Conservation (phyloP, 176 grass and related monocot species). For the Tillandsia leiboldiana region DNA sequence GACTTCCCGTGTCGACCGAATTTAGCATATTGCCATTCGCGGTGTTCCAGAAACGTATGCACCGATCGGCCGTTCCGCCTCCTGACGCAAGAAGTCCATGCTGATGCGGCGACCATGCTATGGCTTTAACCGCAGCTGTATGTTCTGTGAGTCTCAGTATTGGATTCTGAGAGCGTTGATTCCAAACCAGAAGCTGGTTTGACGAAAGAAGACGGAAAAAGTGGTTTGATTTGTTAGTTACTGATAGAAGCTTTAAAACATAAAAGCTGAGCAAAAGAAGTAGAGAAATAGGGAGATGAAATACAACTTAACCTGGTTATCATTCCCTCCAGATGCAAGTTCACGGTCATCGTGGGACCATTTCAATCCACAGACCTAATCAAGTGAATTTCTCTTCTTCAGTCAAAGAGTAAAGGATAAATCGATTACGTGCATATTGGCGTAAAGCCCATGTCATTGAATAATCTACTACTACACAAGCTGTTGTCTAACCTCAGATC, state of each 20-base stretch:
- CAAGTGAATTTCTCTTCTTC: not conserved
- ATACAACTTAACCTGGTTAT: slow-evolving; percentile 45
- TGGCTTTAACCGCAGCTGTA: slow-evolving; percentile 92
- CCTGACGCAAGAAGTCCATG: slow-evolving; percentile 84
- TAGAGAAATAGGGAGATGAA: not conserved
- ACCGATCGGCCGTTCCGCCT: slow-evolving; percentile 87
- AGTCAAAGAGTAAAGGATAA: not conserved
- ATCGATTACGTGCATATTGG: not conserved
- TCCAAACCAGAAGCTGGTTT: slow-evolving; percentile 77
- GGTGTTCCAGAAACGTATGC: slow-evolving; percentile 93
- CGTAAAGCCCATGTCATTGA: not conserved
- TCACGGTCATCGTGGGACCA: slow-evolving; percentile 97
- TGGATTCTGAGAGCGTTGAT: slow-evolving; percentile 80
- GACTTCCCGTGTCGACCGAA: slow-evolving; percentile 88
- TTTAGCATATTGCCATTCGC: slow-evolving; percentile 80
- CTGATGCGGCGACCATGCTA: slow-evolving; percentile 94
- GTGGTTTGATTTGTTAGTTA: not conserved
- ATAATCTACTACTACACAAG: not conserved
- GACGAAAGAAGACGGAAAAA: not conserved
- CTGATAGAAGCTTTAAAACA: not conserved
- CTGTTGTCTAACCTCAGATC: slow-evolving; percentile 63
- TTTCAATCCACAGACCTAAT: slow-evolving; percentile 87
- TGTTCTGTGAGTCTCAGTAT: slow-evolving; percentile 70
- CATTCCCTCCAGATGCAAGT: slow-evolving; percentile 96
- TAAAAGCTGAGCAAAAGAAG: not conserved